Evolutionary conservation across 164 flowering plant genomes (phyloP), one percentile per base, ranked within the genome.

Genomic region (Macadamia tetraphylla): DNA sequence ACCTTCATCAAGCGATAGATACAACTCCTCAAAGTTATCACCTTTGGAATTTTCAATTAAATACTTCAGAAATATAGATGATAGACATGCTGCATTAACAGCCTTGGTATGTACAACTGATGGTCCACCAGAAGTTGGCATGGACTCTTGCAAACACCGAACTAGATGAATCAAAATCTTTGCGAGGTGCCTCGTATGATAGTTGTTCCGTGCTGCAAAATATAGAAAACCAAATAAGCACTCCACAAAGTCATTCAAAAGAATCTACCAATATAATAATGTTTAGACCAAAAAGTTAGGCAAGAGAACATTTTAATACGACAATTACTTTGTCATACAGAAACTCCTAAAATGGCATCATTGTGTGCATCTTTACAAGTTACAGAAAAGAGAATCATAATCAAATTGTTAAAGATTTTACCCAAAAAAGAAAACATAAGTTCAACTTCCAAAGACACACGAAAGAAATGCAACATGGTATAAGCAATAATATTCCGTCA

Each of bases 91-190:
- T 35, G 97, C 95, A 85, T 90, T 94, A 44, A 88, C 74, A 69
- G 97, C 92, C 82, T 87, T 90, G 53, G 64, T 44, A 74, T 77
- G 74, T 64, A 76, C 75, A 13, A 67, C 23, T 15, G 87, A 67
- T 59, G 82, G 71, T 55, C 73, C 78, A 68, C 74, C 84, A 60
- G 91, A 76, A 65, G 79, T 67, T 56, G 91, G 76, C 71, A 80
- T 64, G 63, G 75, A 83, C 70, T 94, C 98, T 84, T 90, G 92
- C 83, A 94, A 80, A 71, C 96, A 90, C 81, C 80, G 76, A 49
- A 85, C 78, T 31, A 94, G 76, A 80, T 92, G 95, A 71, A 92
- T 85, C 81, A 94, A 80, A 68, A 90, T 75, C 82, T 92, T 94
- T 18, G 90, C 86, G 69, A 94, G 95, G 78, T 94, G 99, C 82